A percentile compares a stretch with the other conserved stretches of the same genome.
phyloP scores from a whole-genome alignment of 768 basidiomycete genomes.

The Fomitopsis serialis region DNA sequence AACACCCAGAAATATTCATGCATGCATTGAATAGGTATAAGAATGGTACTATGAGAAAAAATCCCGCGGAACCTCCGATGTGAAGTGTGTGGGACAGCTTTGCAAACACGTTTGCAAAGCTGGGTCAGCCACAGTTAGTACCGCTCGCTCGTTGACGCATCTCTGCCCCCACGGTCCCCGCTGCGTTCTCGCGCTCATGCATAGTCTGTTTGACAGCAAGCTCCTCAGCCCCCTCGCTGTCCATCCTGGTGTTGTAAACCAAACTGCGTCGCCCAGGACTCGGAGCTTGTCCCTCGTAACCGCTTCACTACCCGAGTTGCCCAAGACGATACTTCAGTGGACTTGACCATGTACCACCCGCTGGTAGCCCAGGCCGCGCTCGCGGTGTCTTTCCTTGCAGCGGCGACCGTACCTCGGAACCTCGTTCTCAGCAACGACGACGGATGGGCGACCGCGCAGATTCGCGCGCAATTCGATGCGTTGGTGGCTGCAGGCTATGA shows the following conservation, averaged over 20 bases:
- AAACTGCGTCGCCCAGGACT: too few species aligned
- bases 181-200: background rate
- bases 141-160: background rate
- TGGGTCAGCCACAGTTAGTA: background rate
- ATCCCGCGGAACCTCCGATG: too few species aligned
- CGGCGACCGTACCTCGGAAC: constrained; percentile 4
- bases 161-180: background rate
- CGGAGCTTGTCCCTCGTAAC: too few species aligned
- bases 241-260: too few species aligned
- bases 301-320: too few species aligned
- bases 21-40: too few species aligned
- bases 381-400: background rate
- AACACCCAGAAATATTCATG: too few species aligned
- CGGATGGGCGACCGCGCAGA: constrained; percentile 42
- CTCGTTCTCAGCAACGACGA: constrained; percentile 30
- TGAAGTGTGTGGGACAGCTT: too few species aligned
- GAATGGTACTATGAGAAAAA: too few species aligned
- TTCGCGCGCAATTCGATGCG: constrained; percentile 37
- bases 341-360: background rate
- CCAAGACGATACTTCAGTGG: too few species aligned
- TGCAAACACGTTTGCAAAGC: background rate
- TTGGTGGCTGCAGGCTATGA: constrained; percentile 34
- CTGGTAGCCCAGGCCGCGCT: background rate
- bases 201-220: background rate
- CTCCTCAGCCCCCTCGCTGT: too few species aligned